These are phyloP conservation scores for Stevia rebaudiana DNA, from an alignment of 140 eudicot genomes.

Conservation along the genomic window DNA sequence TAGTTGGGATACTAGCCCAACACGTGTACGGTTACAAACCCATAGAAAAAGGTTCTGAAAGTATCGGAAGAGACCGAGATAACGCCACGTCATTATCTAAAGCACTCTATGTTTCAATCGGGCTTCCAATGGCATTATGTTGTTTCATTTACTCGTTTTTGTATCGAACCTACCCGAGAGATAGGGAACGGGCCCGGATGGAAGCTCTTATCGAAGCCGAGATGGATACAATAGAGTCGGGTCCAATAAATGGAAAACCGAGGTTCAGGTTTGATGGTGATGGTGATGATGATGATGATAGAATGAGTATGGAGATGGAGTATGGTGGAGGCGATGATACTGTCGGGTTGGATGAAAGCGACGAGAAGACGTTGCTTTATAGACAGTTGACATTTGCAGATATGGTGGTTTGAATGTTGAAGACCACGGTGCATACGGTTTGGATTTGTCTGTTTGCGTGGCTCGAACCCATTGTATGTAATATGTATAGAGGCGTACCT, in stretches of 20 bases:
- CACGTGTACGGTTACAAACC: slow-evolving; percentile 73
- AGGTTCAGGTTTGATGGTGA: background rate
- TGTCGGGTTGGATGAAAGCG: slow-evolving; percentile 39
- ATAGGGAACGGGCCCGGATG: slow-evolving; percentile 81
- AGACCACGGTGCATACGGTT: slow-evolving; percentile 3
- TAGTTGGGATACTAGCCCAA: slow-evolving; percentile 87
- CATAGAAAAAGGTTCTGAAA: slow-evolving; percentile 51
- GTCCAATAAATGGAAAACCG: slow-evolving; percentile 2
- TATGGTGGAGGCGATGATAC: slow-evolving; percentile 33
- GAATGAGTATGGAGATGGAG: slow-evolving; percentile 25
- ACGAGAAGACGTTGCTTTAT: slow-evolving; percentile 45
- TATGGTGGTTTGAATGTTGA: slow-evolving; percentile 21
- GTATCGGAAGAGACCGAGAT: slow-evolving; percentile 53
- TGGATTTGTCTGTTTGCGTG: background rate
- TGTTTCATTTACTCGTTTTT: slow-evolving; percentile 80
- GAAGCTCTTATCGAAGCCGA: slow-evolving; percentile 34
- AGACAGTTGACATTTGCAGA: slow-evolving; percentile 47
- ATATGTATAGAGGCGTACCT: background rate
- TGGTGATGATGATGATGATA: background rate
- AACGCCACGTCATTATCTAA: slow-evolving; percentile 77
- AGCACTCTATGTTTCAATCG: slow-evolving; percentile 79
- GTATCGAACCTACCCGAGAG: slow-evolving; percentile 85
- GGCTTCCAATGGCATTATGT: slow-evolving; percentile 72
- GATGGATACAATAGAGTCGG: slow-evolving; percentile 4
- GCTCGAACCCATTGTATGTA: slow-evolving; percentile 16